Base-by-base conservation (phyloP, 2,329 filamentous ascomycete species). In the Purpureocillium takamizusanense region DNA sequence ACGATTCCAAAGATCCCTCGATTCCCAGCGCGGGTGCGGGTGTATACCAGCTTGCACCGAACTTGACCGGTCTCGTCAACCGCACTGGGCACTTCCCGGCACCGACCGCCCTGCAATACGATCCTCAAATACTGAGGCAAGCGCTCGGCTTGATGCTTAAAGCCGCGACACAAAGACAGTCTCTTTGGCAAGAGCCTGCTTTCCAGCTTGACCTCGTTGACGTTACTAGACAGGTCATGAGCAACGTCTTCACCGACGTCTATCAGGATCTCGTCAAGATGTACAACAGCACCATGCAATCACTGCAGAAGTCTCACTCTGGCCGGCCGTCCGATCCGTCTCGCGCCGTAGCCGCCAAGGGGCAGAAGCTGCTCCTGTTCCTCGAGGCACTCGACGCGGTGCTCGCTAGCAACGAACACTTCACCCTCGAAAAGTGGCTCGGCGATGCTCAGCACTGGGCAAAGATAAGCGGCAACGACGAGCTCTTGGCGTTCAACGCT, bases 181-280 rank as follows among this genome's bases (percentile, higher is more conserved):
- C 30, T 0, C 55, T 73, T 1, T 70, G 65, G 61, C 33, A 43
- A 9, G 59, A 66, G 37, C 51, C 62, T 21, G 53, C 63, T 1
- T 72, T 65, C 46, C 53, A 54, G 17, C 62, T 69, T 43, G 70
- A 74, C 41, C 47, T 71, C 21, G 59, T 68, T n/a, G 69, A 72
- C 45, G 52, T 70, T 11, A 66, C 67, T 2, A 59, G 69, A 2
- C 69, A 74, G 48, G 62, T 72, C 12, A 47, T 71, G 31, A 58
- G 59, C 33, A 70, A 72, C 48, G 56, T 55, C 6, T 72, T 72
- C 46, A 56, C 59, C n/a, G 44, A 53, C 0, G 34, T 57, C 5
- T 69, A 70, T 51, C 41, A 39, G 2, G 38, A 53, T 10, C 52
- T 71, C 2, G 50, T 69, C 8, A 34, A 45, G 0, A 50, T 55